phyloP scores from a whole-genome alignment of 371 early-diverging fungal genomes.

The Basidiobolus heterosporus region DNA sequence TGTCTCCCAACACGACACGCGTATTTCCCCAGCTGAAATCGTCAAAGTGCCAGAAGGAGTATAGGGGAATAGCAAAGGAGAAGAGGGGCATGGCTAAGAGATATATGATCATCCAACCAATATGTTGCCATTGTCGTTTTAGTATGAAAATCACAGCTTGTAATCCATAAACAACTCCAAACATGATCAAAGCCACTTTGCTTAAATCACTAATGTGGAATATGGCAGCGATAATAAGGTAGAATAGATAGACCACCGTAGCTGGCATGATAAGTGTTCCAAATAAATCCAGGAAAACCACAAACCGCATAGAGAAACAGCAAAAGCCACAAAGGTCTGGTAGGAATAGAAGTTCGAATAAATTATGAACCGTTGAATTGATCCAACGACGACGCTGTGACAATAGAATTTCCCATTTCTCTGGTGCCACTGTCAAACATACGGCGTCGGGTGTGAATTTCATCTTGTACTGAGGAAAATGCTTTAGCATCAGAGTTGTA shows the following conservation, averaged over 20 bases:
- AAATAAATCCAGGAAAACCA: conserved; percentile 84
- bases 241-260: conserved; percentile 66
- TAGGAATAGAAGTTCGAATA: conserved; percentile 76
- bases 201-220: conserved; percentile 29
- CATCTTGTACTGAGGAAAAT: conserved; percentile 90
- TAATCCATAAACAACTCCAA: conserved; percentile 65
- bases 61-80: conserved; percentile 64
- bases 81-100: conserved; percentile 69
- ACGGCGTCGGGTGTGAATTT: conserved; percentile 90
- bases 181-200: conserved; percentile 38
- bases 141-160: conserved; percentile 73
- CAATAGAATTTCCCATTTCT: conserved; percentile 78
- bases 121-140: conserved; percentile 74
- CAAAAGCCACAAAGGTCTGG: conserved; percentile 90
- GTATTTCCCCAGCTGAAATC: conserved; percentile 98
- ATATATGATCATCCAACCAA: conserved; percentile 90
- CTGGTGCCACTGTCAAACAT: conserved; percentile 93
- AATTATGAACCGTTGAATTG: conserved; percentile 92
- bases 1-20: conserved; percentile 64
- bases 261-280: conserved; percentile 89
- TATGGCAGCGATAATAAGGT: conserved; percentile 41
- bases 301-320: conserved; percentile 97
- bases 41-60: conserved; percentile 93
- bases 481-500: conserved; percentile 96
- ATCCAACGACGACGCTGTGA: conserved; percentile 98